Evolutionary conservation across 805 yeast genomes (phyloP).

Genomic region (Pichia occidentalis): DNA sequence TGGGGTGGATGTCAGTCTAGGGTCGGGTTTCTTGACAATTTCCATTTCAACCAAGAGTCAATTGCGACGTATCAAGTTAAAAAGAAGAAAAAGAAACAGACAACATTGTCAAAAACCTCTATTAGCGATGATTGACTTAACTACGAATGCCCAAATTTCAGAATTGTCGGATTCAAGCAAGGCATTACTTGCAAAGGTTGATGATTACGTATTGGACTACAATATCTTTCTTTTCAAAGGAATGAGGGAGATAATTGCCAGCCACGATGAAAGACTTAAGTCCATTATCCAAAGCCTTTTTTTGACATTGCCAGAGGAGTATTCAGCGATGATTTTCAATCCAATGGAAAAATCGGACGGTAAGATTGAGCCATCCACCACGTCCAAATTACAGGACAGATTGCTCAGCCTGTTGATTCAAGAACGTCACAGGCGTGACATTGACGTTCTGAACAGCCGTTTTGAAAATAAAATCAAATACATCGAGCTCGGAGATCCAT

Average conservation of each 20-base stretch:
- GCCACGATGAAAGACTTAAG: conserved; percentile 18
- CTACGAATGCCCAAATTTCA: conserved; percentile 3
- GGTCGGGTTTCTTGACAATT: too few species aligned
- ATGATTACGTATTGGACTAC: conserved; percentile 34
- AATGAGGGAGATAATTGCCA: conserved; percentile 20
- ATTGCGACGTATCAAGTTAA: too few species aligned
- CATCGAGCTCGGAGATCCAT: conserved; percentile 25
- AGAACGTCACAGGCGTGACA: conserved; percentile 33
- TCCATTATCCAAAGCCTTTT: conserved; percentile 21
- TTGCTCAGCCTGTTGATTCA: conserved; percentile 27
- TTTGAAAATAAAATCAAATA: conserved; percentile 19
- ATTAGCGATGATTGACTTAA: background rate
- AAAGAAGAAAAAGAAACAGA: too few species aligned
- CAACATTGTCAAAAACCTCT: too few species aligned
- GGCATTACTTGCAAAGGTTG: conserved; percentile 21
- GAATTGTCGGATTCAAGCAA: conserved; percentile 13
- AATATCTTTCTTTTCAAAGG: conserved; percentile 33
- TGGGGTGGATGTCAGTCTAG: too few species aligned
- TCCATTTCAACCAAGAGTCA: too few species aligned
- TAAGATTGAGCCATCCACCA: conserved; percentile 24
- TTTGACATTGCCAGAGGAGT: conserved; percentile 22
- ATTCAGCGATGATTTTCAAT: conserved; percentile 17
- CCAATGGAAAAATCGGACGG: conserved; percentile 17
- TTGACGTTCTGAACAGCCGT: conserved; percentile 22
- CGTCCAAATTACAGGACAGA: conserved; percentile 30